phyloP scores from a whole-genome alignment of 2,329 filamentous ascomycete genomes.

The Orbilia brochopaga region DNA sequence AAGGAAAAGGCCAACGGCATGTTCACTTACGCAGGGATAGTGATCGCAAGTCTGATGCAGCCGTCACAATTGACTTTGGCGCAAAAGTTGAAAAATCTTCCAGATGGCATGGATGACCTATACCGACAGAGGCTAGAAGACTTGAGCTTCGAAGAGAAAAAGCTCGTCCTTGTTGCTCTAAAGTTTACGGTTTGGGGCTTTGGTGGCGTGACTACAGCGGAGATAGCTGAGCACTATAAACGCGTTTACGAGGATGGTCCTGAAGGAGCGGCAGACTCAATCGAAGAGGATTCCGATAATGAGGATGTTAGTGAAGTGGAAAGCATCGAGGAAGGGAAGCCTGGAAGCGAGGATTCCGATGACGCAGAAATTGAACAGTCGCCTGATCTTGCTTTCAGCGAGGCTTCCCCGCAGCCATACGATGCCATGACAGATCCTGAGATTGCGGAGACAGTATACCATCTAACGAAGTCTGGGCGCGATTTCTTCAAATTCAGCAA shows the following conservation, averaged over 20 bases:
- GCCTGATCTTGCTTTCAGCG: not conserved
- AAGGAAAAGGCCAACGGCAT: conserved; percentile 47
- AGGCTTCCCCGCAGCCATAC: not conserved
- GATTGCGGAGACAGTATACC: conserved; percentile 41
- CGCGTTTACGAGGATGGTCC: conserved; percentile 9
- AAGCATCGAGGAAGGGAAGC: not conserved
- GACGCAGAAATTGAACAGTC: not conserved
- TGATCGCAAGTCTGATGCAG: conserved; percentile 42
- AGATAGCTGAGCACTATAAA: conserved; percentile 47
- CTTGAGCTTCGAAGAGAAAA: conserved; percentile 35
- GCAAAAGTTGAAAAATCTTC: conserved; percentile 38
- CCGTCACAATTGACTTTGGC: conserved; percentile 37
- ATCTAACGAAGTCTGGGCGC: conserved; percentile 31
- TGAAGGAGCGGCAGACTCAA: not conserved
- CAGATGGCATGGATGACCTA: conserved; percentile 41
- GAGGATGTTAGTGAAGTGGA: no score
- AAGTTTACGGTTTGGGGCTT: conserved; percentile 35
- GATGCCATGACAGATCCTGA: conserved; percentile 39
- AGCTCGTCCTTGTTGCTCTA: conserved; percentile 26
- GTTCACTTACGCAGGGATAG: conserved; percentile 45
- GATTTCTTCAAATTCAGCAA: conserved; percentile 47
- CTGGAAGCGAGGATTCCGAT: not conserved
- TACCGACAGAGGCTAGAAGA: conserved; percentile 37
- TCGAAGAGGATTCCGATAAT: not conserved
- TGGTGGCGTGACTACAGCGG: conserved; percentile 22